Evolutionary conservation across 2,329 filamentous ascomycete species (phyloP).

Genomic region (Fusarium beomiforme): DNA sequence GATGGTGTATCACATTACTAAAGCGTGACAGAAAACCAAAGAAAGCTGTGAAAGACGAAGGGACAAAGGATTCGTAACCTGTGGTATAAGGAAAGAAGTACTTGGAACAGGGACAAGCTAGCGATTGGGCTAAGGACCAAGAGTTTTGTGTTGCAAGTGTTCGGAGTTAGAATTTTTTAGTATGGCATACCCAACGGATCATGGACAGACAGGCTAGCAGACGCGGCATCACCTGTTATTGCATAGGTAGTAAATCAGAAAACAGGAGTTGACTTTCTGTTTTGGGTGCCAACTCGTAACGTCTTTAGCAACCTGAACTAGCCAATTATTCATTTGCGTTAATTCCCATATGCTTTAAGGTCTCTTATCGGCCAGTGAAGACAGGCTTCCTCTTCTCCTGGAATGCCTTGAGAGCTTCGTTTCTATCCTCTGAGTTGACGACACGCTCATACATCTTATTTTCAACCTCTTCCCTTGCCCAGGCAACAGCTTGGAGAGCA

Average conservation of each 20-base stretch:
- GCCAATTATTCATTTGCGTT: neutral
- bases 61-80: neutral
- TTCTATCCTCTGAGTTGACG: constrained; percentile 82
- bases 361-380: constrained; percentile 62
- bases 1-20: neutral
- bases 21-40: neutral
- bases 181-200: constrained; percentile 19
- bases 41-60: neutral
- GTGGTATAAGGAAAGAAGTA: neutral
- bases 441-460: constrained; percentile 88
- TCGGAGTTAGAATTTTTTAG: constrained; percentile 6
- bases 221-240: neutral
- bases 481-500: constrained; percentile 80
- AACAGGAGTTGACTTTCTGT: neutral
- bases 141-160: constrained; percentile 16
- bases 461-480: constrained; percentile 80
- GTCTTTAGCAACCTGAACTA: neutral
- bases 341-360: neutral
- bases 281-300: neutral
- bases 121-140: neutral
- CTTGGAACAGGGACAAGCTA: neutral
- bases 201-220: constrained; percentile 16
- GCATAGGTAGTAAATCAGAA: neutral
- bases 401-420: constrained; percentile 91
- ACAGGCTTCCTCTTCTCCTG: constrained; percentile 69